Evolutionary conservation across 805 yeast genomes (phyloP).

Genomic region (Yarrowia bubula): DNA sequence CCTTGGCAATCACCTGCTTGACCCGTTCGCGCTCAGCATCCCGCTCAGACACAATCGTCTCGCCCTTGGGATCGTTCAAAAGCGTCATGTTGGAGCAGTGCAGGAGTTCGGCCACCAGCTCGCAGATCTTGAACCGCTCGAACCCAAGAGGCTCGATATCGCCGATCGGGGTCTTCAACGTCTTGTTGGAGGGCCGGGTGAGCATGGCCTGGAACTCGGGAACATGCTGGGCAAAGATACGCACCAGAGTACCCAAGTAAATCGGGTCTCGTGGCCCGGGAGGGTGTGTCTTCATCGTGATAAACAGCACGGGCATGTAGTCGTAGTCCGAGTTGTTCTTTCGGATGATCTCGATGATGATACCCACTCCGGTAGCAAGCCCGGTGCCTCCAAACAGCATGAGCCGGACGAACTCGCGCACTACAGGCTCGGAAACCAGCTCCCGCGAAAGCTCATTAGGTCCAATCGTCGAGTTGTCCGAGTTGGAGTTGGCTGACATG

Average conservation of each 20-base stretch:
- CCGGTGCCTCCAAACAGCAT: constrained; percentile 82
- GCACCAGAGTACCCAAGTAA: constrained; percentile 81
- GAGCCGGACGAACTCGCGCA: constrained; percentile 64
- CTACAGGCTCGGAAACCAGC: constrained; percentile 71
- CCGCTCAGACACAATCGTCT: constrained; percentile 63
- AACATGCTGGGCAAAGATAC: constrained; percentile 70
- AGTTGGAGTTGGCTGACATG: constrained; percentile 87
- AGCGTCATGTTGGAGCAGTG: constrained; percentile 98
- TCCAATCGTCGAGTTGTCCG: constrained; percentile 88
- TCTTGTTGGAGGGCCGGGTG: constrained; percentile 38
- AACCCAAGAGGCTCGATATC: constrained; percentile 76
- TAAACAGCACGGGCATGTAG: constrained; percentile 76
- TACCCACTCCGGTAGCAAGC: constrained; percentile 89
- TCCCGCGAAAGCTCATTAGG: constrained; percentile 94
- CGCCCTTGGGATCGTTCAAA: constrained; percentile 73
- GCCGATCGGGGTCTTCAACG: constrained; percentile 64
- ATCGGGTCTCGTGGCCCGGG: constrained; percentile 92
- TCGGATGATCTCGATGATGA: constrained; percentile 88
- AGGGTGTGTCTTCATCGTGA: constrained; percentile 83
- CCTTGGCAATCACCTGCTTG: constrained; percentile 36
- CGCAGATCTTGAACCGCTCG: constrained; percentile 86
- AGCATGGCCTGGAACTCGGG: constrained; percentile 67
- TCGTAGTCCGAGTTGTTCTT: constrained; percentile 97
- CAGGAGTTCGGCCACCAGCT: constrained; percentile 85
- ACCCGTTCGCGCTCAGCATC: constrained; percentile 64